Conservation (phyloP, 306 rosid genomes). For the Echinosophora koreensis region DNA sequence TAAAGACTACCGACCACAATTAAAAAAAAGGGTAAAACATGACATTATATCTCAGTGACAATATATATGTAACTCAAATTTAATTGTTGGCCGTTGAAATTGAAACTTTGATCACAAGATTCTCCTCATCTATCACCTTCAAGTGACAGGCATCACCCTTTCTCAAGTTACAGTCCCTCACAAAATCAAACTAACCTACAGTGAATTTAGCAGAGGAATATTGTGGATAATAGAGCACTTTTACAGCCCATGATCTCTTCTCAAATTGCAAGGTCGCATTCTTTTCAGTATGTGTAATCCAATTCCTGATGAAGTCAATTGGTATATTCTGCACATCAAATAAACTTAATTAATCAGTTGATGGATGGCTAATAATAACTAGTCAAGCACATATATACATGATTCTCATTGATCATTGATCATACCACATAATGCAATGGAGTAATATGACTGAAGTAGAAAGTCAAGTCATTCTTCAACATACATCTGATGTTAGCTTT, state of each 20-base stretch:
- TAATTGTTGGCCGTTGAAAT: not conserved
- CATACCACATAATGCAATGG: not conserved
- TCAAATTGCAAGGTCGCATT: conserved; percentile 12
- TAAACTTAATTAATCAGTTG: conserved; percentile 10
- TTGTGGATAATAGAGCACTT: not conserved
- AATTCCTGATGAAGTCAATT: not conserved
- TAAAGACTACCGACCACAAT: too few species aligned
- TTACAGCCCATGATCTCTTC: not conserved
- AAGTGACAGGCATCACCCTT: conserved; percentile 49
- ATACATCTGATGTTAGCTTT: not conserved
- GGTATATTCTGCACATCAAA: conserved; percentile 24
- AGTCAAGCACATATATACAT: not conserved
- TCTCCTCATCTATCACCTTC: conserved; percentile 42
- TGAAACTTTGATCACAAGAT: conserved; percentile 37
- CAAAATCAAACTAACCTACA: conserved; percentile 39
- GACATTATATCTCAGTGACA: not conserved
- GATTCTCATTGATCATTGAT: not conserved
- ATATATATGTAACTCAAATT: not conserved
- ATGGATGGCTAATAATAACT: not conserved
- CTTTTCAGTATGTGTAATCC: not conserved
- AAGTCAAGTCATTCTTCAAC: not conserved
- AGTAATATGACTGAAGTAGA: not conserved
- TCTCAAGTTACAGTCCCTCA: conserved; percentile 18
- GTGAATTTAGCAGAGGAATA: not conserved
- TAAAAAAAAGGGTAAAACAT: not conserved